Conservation (phyloP, 73 alveolate species). For the Paramecium pentaurelia region DNA sequence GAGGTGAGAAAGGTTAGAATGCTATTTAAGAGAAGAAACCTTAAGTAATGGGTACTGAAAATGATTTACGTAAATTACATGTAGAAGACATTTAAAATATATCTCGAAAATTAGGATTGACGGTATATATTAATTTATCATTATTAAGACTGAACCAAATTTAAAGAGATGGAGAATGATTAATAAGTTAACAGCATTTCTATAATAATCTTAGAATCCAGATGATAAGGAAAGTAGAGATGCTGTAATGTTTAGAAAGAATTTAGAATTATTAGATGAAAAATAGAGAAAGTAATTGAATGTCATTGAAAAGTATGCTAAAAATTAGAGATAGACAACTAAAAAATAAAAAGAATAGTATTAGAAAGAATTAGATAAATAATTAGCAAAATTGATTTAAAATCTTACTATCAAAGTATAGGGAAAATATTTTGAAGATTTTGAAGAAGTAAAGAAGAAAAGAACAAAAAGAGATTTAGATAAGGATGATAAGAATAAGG, state of each 20-base stretch:
- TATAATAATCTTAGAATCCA: neutral
- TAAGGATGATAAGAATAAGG: constrained; percentile 35
- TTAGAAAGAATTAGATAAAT: constrained; percentile 27
- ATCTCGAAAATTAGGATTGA: constrained; percentile 62
- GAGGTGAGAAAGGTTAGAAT: constrained; percentile 66
- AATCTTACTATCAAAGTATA: neutral
- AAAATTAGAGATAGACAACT: constrained; percentile 57
- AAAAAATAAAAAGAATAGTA: constrained; percentile 58
- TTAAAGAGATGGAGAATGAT: constrained; percentile 8
- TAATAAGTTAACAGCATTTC: neutral
- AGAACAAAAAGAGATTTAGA: neutral
- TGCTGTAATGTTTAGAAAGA: neutral
- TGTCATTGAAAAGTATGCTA: constrained; percentile 53
- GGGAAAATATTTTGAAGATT: neutral
- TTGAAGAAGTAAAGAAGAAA: neutral
- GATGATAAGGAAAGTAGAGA: neutral
- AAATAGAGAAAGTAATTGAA: neutral
- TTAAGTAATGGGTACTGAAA: constrained; percentile 96
- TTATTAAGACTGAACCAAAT: neutral
- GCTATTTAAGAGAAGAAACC: constrained; percentile 70
- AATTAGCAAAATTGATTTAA: neutral
- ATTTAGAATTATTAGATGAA: neutral
- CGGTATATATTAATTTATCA: constrained; percentile 46
- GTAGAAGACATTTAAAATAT: constrained; percentile 81
- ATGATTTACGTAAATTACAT: constrained; percentile 91